Evolutionary conservation across 1,284 basidiomycete genomes (phyloP).

Genomic region (Cerrena zonata): DNA sequence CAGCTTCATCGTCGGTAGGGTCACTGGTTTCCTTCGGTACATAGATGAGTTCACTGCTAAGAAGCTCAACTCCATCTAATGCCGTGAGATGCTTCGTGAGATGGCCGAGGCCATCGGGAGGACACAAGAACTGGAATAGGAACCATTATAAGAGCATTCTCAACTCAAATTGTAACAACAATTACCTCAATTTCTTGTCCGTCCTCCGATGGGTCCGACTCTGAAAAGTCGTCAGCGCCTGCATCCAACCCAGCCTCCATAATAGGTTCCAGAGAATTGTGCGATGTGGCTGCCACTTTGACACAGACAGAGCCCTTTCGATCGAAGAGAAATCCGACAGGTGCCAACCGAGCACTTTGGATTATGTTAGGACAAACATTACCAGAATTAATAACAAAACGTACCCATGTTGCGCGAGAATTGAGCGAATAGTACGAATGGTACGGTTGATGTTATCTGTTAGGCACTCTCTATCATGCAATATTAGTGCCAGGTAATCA

Average conservation of each 20-base stretch:
- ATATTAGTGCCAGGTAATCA: constrained; percentile 4
- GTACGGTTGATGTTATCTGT: constrained; percentile 74
- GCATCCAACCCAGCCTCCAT: constrained; percentile 45
- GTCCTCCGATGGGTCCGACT: constrained; percentile 24
- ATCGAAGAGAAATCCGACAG: constrained; percentile 75
- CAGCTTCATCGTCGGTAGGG: constrained; percentile 35
- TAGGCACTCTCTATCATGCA: constrained; percentile 62
- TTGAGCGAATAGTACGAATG: constrained; percentile 56
- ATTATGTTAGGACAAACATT: background rate
- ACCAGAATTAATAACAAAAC: constrained; percentile 14
- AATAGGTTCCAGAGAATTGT: constrained; percentile 43
- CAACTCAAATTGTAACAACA: too few relatives aligned
- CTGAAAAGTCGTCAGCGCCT: constrained; percentile 55
- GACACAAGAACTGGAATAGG: constrained; percentile 49
- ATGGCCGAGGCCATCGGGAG: constrained; percentile 40
- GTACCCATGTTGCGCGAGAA: constrained; percentile 57
- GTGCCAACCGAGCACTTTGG: constrained; percentile 58
- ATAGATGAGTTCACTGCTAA: constrained; percentile 56
- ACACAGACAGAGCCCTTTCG: constrained; percentile 62
- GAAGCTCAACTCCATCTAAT: constrained; percentile 34
- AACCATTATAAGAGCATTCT: constrained; percentile 13
- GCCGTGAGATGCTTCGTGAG: constrained; percentile 2
- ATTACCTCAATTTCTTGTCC: constrained; percentile 36
- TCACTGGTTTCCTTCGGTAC: constrained; percentile 40
- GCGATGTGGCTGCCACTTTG: constrained; percentile 40